Base-by-base conservation (phyloP, 495 filamentous ascomycete species). In the Penicillium paradoxum region DNA sequence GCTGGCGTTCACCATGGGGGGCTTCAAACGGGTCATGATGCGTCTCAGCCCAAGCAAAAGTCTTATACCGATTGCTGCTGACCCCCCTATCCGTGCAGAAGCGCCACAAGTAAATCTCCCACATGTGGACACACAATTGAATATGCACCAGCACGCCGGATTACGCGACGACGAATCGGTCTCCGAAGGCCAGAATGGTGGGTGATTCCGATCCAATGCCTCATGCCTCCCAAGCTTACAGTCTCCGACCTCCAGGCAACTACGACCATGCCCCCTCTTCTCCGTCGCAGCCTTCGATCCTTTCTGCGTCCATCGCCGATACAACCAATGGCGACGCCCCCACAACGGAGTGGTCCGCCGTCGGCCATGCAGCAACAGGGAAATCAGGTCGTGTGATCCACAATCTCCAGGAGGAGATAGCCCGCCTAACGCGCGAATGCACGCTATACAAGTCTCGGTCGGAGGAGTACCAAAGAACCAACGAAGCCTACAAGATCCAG, bases 321-420 rank as follows among this genome's bases (percentile, higher is more conserved):
- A 45, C 54, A n/a, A 64, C 63, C 15, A 64, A 65, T 55, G 53
- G 55, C 38, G 76, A 73, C 44, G 45, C 66, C 4, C 50, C 71
- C 5, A 62, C 65, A 25, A 81, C 65, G 18, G 83, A 78, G 68
- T 92, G 88, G 88, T 87, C 86, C 9, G 85, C 87, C 0, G 81
- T 92, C 34, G 89, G 89, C 36, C 83, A 88, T 47, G 89, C 89
- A 14, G 62, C 56, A 9, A 81, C 88, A 0, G 91, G 91, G 51
- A 96, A 96, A 72, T 93, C 88, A 2, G 90, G 91, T n/a, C 82
- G 91, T 13, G 91, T 97, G 13, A 96, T 97, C 60, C 90, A 96
- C 65, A 82, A 83, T 49, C 67, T 97, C 30, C 90, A 93, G 71
- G 87, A 85, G 32, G 91, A 97, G 57, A 93, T 92, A 59, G 91